phyloP scores from a whole-genome alignment of 2,329 filamentous ascomycete genomes.

The Geoglossum cookeanum region DNA sequence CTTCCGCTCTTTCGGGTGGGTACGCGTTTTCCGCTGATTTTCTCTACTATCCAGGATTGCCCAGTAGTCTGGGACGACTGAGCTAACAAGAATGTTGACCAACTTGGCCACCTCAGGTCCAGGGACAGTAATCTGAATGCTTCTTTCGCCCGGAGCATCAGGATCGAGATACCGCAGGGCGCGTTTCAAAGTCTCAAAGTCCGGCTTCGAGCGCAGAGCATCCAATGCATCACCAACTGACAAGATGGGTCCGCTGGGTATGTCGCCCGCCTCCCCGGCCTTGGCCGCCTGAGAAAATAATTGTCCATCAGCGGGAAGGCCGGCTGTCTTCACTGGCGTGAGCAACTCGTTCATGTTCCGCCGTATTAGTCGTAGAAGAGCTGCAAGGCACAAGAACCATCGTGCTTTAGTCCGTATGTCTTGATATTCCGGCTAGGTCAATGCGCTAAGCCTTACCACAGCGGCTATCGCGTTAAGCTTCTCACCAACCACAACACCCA shows the following conservation, averaged over 20 bases:
- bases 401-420: too few relatives aligned
- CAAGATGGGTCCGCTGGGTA: neutral
- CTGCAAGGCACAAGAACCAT: too few relatives aligned
- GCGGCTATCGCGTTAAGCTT: neutral
- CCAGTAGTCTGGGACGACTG: conserved; percentile 75
- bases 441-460: neutral
- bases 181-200: conserved; percentile 34
- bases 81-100: conserved; percentile 51
- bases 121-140: conserved; percentile 41
- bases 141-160: conserved; percentile 11
- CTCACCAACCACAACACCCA: neutral
- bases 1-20: conserved; percentile 19
- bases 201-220: conserved; percentile 41
- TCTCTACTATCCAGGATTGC: conserved; percentile 28
- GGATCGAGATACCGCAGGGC: conserved; percentile 33
- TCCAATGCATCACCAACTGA: conserved; percentile 34
- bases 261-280: neutral
- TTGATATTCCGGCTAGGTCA: neutral
- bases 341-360: conserved; percentile 35
- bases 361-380: neutral
- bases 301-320: conserved; percentile 21
- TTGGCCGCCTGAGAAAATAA: conserved; percentile 8
- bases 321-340: conserved; percentile 33
- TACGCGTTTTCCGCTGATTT: neutral
- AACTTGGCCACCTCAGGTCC: conserved; percentile 54